Base-by-base conservation (phyloP, 768 basidiomycete species). In the Cystofilobasidium ferigula region DNA sequence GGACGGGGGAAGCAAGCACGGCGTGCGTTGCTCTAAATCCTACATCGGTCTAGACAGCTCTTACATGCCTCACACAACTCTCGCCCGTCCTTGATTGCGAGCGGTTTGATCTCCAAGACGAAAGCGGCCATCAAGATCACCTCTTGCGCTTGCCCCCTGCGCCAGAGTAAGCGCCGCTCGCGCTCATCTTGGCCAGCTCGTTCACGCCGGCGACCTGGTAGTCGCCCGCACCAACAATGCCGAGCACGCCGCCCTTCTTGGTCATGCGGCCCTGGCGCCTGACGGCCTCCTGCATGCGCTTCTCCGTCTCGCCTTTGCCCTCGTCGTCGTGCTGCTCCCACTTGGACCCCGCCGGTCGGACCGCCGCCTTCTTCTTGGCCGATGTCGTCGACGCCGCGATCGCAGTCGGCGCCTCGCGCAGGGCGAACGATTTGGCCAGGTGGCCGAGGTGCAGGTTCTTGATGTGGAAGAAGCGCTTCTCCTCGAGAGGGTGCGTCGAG, bases 381-480 rank as follows among this genome's bases (percentile, higher is more conserved):
- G 71, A 67, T 71, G 74, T 8, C 4, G 71, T 70, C 69, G 67
- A 88, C 72, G 94, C 94, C 0, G 90, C 84, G 76, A 94, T 93
- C 20, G 92, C 90, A 54, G 73, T 90, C 14, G 75, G 71, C 32
- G 74, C 73, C 70, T 75, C 72, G 70, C 77, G 69, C 24, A 76
- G 70, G 36, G 72, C 73, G 70, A 75, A 74, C 35, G 74, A 69
- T 71, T 75, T 76, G 69, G 78, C 71, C 34, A 76, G 77, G 78
- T 99, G 95, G 1, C 95, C 95, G 51, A 95, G 82, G 73, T 99
- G 95, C 12, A 98, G 81, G 73, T 94, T 84, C 20, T 87, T 87
- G 67, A 97, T 85, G 76, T 98, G 93, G 80, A 99, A 99, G 61
- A 98, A 89, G 70, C 90, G 85, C 73, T 98, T 99, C 76, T 98